Base-by-base conservation (phyloP, 2,329 filamentous ascomycete species). In the Huntiella abstrusa region DNA sequence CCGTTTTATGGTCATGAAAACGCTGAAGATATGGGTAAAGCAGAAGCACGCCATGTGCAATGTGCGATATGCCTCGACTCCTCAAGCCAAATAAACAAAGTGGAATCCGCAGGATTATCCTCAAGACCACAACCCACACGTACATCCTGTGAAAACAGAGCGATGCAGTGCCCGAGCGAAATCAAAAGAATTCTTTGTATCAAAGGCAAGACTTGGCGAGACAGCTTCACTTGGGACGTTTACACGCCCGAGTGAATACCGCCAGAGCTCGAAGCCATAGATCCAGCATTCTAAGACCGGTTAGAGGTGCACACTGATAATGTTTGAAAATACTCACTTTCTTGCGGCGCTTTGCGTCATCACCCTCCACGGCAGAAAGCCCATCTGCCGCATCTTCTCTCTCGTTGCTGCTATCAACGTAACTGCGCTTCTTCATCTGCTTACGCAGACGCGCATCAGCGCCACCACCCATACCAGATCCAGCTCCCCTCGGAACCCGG, bases 321-420 rank as follows among this genome's bases (percentile, higher is more conserved):
- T 50, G 51, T 49, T 53, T 49, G 45, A 43, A 45, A 40, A 49
- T 49, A 49, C 58, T 53, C 56, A 77, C 75, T 73, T 78, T 77
- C 64, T 80, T 80, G 58, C 74, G 69, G 54, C 75, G 69, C 63
- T 80, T 80, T 54, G 70, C 64, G 53, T 65, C 68, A 38, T 60
- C 58, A 51, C 60, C 75, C 53, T 82, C 80, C 49, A 76, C 79
- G 16, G 80, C 83, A 16, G 78, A 83, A 55, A 84, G 79, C n/a
- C 73, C 75, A 12, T 64, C 65, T 10, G 71, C 76, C 39, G 68
- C 73, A 6, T 58, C 59, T 51, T 80, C 80, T 52, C 82, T 81
- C 55, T 81, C 76, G 56, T 73, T 87, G 55, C 77, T 83, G 54
- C 69, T 72, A 52, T 87, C 82, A 35, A 78, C 76, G 57, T 86